Base-by-base conservation (phyloP, 305 asterid genomes). In the Caryopteris hybrid region DNA sequence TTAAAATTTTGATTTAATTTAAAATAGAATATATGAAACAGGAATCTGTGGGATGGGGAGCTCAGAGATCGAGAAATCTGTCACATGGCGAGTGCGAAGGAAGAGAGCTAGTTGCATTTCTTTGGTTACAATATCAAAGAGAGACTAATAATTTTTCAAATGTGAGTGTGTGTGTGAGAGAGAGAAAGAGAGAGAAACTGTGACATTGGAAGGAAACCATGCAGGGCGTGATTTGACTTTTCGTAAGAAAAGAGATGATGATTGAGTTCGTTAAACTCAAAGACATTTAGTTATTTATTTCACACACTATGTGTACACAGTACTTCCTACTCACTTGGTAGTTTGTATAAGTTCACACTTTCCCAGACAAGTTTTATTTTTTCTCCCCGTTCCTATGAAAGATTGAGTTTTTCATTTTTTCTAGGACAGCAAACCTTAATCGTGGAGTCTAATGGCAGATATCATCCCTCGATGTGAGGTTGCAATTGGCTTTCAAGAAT, bases 11-110 rank as follows among this genome's bases (percentile, higher is more conserved):
- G n/a, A n/a, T n/a, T n/a, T n/a, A n/a, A n/a, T n/a, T n/a, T 52
- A 25, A 25, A 52, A 9, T 31, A 31, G 25, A 57, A 13, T 46
- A 17, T 3, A 36, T 47, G 59, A 18, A 25, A 25, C 42, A 52
- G 53, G 69, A 60, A 69, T 64, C 63, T 23, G 74, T 17, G 72
- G 64, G 63, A 25, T 55, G 61, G 66, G 34, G 31, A 65, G 83
- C 80, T 81, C 88, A 66, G 68, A 54, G 60, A 69, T 74, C 88
- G 72, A 85, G 71, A 83, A 74, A 61, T 75, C 12, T 18, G 72
- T 75, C 92, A 88, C 95, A 83, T 85, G 92, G 86, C 79, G 47
- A 61, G 68, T 64, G 69, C 78, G 66, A 43, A 68, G 74, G 75
- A 53, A 77, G 66, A 36, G 64, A 53, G 33, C 22, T 36, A 51